phyloP scores from a whole-genome alignment of 345 rosid species.

The Odontarrhena argentea region DNA sequence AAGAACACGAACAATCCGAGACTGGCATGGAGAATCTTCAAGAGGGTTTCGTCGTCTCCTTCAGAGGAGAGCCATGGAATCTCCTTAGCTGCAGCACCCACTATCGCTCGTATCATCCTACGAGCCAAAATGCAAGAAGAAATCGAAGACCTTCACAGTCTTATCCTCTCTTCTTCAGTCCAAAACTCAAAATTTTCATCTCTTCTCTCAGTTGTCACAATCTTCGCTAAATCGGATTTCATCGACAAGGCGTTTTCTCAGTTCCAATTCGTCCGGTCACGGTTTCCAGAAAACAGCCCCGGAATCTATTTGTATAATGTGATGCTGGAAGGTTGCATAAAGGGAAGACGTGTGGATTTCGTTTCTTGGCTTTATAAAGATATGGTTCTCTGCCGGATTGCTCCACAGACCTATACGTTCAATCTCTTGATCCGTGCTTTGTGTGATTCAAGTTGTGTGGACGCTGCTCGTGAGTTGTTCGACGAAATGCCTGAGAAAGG shows the following conservation, averaged over 20 bases:
- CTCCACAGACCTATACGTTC: constrained; percentile 79
- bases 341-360: constrained; percentile 47
- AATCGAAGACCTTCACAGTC: constrained; percentile 64
- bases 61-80: constrained; percentile 30
- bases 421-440: constrained; percentile 68
- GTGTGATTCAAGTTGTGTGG: constrained; percentile 67
- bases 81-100: constrained; percentile 48
- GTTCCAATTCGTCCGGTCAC: constrained; percentile 55
- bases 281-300: constrained; percentile 55
- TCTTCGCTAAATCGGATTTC: constrained; percentile 58
- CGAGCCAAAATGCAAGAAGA: constrained; percentile 63
- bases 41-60: constrained; percentile 63
- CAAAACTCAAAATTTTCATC: constrained; percentile 38
- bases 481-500: constrained; percentile 86
- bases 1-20: constrained; percentile 67
- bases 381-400: constrained; percentile 59
- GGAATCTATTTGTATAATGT: constrained; percentile 61
- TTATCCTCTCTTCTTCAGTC: constrained; percentile 48
- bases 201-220: constrained; percentile 46
- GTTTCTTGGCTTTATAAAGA: constrained; percentile 81
- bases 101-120: constrained; percentile 66
- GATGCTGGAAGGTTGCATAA: constrained; percentile 56
- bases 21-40: constrained; percentile 85
- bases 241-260: constrained; percentile 56
- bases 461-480: constrained; percentile 71